phyloP scores from a whole-genome alignment of 1,139 yeast genomes.

The Geotrichum australiense region DNA sequence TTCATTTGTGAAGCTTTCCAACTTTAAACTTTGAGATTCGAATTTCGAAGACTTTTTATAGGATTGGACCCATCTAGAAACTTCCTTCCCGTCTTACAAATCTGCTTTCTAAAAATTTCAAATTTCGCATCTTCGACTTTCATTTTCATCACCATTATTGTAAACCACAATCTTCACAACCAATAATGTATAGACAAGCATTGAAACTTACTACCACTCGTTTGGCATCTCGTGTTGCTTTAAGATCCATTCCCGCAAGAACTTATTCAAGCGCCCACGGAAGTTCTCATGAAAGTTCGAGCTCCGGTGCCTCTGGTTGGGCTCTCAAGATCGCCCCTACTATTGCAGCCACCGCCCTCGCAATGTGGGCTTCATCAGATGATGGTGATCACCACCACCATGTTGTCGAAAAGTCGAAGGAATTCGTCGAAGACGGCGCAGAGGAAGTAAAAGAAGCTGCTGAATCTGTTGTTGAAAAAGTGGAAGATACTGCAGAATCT shows the following conservation, averaged over 20 bases:
- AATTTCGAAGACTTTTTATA: too few relatives aligned
- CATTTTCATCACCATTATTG: neutral
- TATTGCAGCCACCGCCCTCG: neutral
- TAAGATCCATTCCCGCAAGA: slow-evolving; percentile 9
- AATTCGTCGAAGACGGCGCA: too few relatives aligned
- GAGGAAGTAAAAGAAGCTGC: too few relatives aligned
- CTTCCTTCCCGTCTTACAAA: too few relatives aligned
- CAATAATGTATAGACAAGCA: slow-evolving; percentile 13
- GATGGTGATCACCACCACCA: neutral
- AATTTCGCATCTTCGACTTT: neutral
- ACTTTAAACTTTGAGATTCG: too few relatives aligned
- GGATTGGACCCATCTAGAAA: too few relatives aligned
- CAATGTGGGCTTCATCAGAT: neutral
- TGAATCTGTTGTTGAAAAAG: too few relatives aligned
- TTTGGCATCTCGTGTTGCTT: slow-evolving; percentile 8
- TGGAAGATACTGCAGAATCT: too few relatives aligned
- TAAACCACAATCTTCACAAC: neutral
- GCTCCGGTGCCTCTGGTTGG: slow-evolving; percentile 1
- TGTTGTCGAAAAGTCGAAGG: slow-evolving; percentile 1
- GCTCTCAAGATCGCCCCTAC: slow-evolving; percentile 13
- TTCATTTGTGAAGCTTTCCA: too few relatives aligned
- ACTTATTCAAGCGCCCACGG: slow-evolving; percentile 9
- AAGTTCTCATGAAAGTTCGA: neutral
- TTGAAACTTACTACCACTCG: slow-evolving; percentile 6
- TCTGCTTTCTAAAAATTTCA: slow-evolving; percentile 1